Base-by-base conservation (phyloP, 371 early-diverging fungal species). In the Mucor sp. region DNA sequence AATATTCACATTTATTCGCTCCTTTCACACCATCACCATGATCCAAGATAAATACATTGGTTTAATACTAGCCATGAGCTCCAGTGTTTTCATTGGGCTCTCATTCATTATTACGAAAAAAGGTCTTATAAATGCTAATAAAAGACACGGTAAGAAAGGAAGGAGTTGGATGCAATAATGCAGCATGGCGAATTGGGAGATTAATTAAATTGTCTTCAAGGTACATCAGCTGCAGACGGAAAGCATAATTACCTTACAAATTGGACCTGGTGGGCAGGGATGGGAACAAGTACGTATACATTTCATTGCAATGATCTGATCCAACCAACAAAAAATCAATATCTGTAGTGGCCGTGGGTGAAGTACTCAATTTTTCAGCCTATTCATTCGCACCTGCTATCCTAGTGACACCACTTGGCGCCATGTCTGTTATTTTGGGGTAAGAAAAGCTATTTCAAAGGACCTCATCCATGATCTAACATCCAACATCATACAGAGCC, bases 301-400 rank as follows among this genome's bases (percentile, higher is more conserved):
- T 14, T 14, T 14, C 0, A 19, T 21, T 23, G 6, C 19, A 32
- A n/a, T 64, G 17, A 14, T n/a, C 4, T 7, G 39, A 28, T 28
- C 28, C 41, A 21, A 59, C 21, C 53, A 53, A 27, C 27, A 27
- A 27, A 27, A 25, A 21, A 12, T 12, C 15, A 17, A 11, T 30
- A 7, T 41, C 15, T 53, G 11, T 71, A 92, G 91, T 96, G 97
- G 91, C 90, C 4, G 74, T 92, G 25, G 97, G 97, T 55, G 97
- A 97, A 83, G 77, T 93, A 25, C 86, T 92, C 59, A 97, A 97
- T 82, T 95, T 97, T 84, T 89, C 91, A 8, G 97, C 95, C 0
- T 97, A 96, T 75, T 88, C 95, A 41, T 96, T 90, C 84, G 95
- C 97, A 41, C 97, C 97, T 0, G 94, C 96, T 33, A 94, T 95